Base-by-base conservation (phyloP, 371 early-diverging fungal species). In the Apophysomyces sp. region DNA sequence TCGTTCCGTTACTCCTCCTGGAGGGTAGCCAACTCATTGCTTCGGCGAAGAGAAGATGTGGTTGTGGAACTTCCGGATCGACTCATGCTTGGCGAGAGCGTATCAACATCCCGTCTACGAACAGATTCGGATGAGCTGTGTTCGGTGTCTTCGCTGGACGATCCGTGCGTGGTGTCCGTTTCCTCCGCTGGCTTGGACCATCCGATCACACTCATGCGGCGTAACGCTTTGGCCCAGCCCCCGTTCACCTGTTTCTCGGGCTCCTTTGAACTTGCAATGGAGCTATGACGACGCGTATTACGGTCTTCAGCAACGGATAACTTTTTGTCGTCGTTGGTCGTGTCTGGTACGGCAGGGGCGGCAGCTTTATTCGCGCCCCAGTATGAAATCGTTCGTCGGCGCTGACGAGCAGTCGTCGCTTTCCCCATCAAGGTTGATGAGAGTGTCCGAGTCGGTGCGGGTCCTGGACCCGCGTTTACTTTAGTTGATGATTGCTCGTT, bases 351-450 rank as follows among this genome's bases (percentile, higher is more conserved):
- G 41, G 39, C 44, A 12, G 56, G 15, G 7, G 65, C 53, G 3
- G 57, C 27, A 6, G 55, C 54, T 24, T 62, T 60, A 51, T 44
- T 72, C 6, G 71, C 62, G 12, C 73, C 74, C 81, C 81, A 80
- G 53, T 77, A 80, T 13, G 81, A 80, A 39, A 80, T 80, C 3
- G 81, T 80, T 51, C 81, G 74, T 34, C 81, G 68, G 57, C 81
- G 66, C 52, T 68, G 74, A 12, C 74, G 70, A 16, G 52, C 65
- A 0, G 30, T 49, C 1, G 40, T 56, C 3, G 67, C 36, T 56
- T 59, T 73, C 16, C 67, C 69, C 15, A 66, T 40, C 24, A 67
- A 58, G 16, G 61, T 64, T 3, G 68, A 70, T 13, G 78, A 78
- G 0, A 71, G 57, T 8, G 78, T 72, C 16, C 71, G 65, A 16